Evolutionary conservation across 2,329 filamentous ascomycete genomes (phyloP).

Genomic region (Ophiocordyceps camponoti-saundersi): DNA sequence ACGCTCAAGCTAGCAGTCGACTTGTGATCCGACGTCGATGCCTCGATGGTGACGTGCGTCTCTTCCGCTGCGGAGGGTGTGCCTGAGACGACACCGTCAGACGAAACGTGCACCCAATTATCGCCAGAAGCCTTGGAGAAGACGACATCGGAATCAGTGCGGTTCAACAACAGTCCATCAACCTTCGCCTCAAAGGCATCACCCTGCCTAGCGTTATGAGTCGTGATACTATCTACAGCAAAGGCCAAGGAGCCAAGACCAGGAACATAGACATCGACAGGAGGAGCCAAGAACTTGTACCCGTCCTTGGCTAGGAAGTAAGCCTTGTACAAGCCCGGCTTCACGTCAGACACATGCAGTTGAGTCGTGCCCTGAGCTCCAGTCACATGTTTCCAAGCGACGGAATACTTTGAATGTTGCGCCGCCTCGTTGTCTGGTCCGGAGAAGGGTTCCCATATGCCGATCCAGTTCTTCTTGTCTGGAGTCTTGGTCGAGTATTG

Average conservation of each 20-base stretch:
- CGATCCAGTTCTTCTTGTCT: neutral
- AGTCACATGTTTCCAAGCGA: neutral
- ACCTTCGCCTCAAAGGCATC: neutral
- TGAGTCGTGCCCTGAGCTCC: neutral
- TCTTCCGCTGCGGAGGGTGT: conserved; percentile 9
- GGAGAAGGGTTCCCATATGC: neutral
- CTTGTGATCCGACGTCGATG: conserved; percentile 8
- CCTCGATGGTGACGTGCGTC: conserved; percentile 11
- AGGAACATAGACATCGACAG: neutral
- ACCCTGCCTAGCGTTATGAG: neutral
- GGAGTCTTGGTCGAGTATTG: neutral
- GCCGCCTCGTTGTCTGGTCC: neutral
- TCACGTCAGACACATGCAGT: neutral
- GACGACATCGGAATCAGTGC: conserved; percentile 6
- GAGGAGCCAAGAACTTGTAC: neutral
- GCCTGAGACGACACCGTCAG: conserved; percentile 17
- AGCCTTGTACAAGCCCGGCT: neutral
- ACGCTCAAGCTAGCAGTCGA: conserved; percentile 10
- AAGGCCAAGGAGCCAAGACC: neutral
- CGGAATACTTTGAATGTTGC: neutral
- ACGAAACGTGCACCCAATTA: conserved; percentile 16
- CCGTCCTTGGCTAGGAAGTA: neutral
- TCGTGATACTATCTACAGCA: neutral
- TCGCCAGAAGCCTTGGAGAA: conserved; percentile 10
- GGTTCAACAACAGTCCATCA: conserved; percentile 14